Evolutionary conservation across 1,284 basidiomycete species (phyloP).

Genomic region (Ceratobasidium theobromae): DNA sequence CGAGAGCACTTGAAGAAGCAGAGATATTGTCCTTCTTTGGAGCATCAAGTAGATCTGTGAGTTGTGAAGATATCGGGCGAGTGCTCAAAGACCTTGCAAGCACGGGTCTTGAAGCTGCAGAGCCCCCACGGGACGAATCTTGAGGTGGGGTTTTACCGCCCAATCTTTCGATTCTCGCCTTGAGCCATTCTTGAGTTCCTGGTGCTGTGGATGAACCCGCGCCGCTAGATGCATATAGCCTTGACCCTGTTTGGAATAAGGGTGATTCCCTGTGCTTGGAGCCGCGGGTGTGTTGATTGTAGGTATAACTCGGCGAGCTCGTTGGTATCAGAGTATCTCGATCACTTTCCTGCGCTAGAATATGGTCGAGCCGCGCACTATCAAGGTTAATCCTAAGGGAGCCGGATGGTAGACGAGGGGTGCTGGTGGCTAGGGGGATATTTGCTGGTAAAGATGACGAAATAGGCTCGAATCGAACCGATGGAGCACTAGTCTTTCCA

Average conservation of each 20-base stretch:
- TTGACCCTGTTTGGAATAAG: background rate
- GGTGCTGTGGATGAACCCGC: constrained; percentile 13
- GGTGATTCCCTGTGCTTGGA: background rate
- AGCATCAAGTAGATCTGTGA: background rate
- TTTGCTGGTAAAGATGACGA: background rate
- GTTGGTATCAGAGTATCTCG: background rate
- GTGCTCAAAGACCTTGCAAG: background rate
- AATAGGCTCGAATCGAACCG: background rate
- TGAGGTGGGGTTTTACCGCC: background rate
- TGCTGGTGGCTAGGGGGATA: background rate
- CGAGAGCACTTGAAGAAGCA: background rate
- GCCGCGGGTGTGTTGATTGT: too few relatives aligned
- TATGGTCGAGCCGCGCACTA: background rate
- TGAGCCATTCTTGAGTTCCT: background rate
- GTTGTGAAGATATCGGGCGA: too few relatives aligned
- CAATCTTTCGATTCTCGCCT: background rate
- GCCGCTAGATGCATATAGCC: background rate
- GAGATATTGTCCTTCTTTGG: background rate
- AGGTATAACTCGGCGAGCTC: too few relatives aligned
- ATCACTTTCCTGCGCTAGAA: background rate
- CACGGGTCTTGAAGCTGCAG: background rate
- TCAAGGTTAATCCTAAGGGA: background rate
- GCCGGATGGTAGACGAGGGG: background rate
- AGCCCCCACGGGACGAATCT: too few relatives aligned
- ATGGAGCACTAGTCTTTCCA: too few relatives aligned